Conservation (phyloP, 441 rosid genomes). For the Adansonia rubrostipa region DNA sequence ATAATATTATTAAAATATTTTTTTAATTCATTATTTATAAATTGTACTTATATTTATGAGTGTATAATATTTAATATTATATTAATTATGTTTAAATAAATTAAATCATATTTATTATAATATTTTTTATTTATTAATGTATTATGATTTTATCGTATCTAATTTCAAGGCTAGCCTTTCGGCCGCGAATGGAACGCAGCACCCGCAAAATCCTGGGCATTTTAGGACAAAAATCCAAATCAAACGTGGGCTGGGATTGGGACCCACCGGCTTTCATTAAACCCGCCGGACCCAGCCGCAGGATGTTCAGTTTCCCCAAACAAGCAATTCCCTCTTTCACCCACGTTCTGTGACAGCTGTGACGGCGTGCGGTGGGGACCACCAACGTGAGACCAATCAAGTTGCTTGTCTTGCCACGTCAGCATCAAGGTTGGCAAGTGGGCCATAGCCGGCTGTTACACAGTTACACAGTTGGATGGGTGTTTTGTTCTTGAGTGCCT, state of each 20-base stretch:
- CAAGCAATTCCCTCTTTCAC: neutral
- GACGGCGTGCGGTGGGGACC: slow-evolving; percentile 18
- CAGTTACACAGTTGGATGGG: slow-evolving; percentile 23
- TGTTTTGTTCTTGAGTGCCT: slow-evolving; percentile 5
- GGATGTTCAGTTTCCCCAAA: neutral
- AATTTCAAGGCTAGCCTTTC: too few relatives aligned
- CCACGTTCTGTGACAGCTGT: slow-evolving; percentile 65
- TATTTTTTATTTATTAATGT: too few relatives aligned
- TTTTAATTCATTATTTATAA: too few relatives aligned
- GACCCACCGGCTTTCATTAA: neutral
- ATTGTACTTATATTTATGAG: too few relatives aligned
- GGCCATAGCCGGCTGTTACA: slow-evolving; percentile 29
- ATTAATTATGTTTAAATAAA: too few relatives aligned
- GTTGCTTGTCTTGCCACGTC: slow-evolving; percentile 53
- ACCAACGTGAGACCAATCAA: slow-evolving; percentile 56
- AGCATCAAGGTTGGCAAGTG: slow-evolving; percentile 24
- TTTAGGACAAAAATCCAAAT: neutral
- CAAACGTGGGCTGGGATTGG: slow-evolving; percentile 29
- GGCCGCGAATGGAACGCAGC: slow-evolving; percentile 40
- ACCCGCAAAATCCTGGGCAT: slow-evolving; percentile 39
- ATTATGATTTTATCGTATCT: too few relatives aligned
- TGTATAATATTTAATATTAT: too few relatives aligned
- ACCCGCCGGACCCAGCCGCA: too few relatives aligned
- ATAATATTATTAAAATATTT: too few relatives aligned
- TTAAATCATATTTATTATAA: too few relatives aligned